Base-by-base conservation (phyloP, 2,329 filamentous ascomycete genomes). In the Zasmidium angulare region DNA sequence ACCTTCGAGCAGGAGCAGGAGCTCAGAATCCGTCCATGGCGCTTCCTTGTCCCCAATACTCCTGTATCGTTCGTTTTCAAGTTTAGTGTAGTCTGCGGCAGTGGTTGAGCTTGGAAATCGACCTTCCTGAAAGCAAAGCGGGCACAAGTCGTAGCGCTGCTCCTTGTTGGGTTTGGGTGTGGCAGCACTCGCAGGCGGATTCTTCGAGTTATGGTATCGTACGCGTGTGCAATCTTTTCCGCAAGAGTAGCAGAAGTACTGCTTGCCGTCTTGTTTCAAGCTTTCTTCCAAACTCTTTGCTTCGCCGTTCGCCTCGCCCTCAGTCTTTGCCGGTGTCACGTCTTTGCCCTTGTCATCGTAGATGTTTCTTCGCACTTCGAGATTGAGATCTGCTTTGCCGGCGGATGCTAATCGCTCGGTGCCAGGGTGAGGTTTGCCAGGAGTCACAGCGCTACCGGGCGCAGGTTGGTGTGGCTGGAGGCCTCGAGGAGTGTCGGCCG, bases 401-500 rank as follows among this genome's bases (percentile, higher is more conserved):
- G 89, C 84, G 46, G 81, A 84, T 1, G 89, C 89, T 11, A 85
- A 81, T 47, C 84, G 82, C 40, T 96, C 92, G 0, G 93, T 96
- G 51, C 89, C 79, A 23, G 84, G 72, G 64, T 84, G 79, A 49
- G 82, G 78, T 72, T 87, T 88, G 43, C 87, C 86, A 2, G 82
- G 72, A 4, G 85, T 85, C 46, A 83, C 68, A 31, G 74, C 75
- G 6, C 91, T 86, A 68, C 91, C 89, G 1, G 92, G 88, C 19
- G 90, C 89, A 19, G 95, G 95, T 73, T 99, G 95, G 85, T 93
- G 96, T 22, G 93, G 90, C 75, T 98, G 93, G 53, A 99, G 84
- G 40, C 95, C 95, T 60, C 95, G 88, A 55, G 95, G 95, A 0
- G 95, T 99, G 74, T 99, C 95, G 71, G 92, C 95, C 58, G 93